Evolutionary conservation across 106 monocot species (phyloP).

Genomic region (Apostasia shenzhenica): DNA sequence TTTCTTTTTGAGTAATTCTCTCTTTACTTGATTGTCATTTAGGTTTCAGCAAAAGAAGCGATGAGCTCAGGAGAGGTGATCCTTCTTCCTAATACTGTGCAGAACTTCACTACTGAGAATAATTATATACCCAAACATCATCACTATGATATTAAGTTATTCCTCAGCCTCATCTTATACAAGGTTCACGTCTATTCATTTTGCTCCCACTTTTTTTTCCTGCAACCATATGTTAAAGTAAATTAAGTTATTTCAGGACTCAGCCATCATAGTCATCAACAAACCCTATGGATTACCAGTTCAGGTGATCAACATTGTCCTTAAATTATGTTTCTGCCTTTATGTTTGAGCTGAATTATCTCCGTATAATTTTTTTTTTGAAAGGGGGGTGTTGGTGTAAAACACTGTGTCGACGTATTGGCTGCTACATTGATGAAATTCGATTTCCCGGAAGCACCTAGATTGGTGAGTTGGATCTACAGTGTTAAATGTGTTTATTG

Average conservation of each 20-base stretch:
- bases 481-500: too few species aligned
- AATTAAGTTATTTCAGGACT: conserved; percentile 42
- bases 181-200: conserved; percentile 36
- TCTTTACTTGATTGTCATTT: conserved; percentile 10
- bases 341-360: neutral
- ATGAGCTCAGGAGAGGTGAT: conserved; percentile 69
- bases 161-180: conserved; percentile 64
- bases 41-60: conserved; percentile 78
- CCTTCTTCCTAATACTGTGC: conserved; percentile 45
- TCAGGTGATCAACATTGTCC: conserved; percentile 40
- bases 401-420: conserved; percentile 59
- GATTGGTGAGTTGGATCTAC: conserved; percentile 52
- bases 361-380: neutral
- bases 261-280: conserved; percentile 67
- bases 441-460: conserved; percentile 54
- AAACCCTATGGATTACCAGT: conserved; percentile 86
- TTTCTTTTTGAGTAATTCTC: neutral
- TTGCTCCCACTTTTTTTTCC: neutral
- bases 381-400: conserved; percentile 84
- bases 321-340: neutral
- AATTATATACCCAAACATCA: conserved; percentile 14
- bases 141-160: conserved; percentile 46
- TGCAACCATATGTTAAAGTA: neutral
- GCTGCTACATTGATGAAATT: conserved; percentile 61
- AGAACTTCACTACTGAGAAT: conserved; percentile 23